Evolutionary conservation across 1,284 basidiomycete species (phyloP), one percentile per base, ranked within the genome.

Genomic region (Irpex sp.): DNA sequence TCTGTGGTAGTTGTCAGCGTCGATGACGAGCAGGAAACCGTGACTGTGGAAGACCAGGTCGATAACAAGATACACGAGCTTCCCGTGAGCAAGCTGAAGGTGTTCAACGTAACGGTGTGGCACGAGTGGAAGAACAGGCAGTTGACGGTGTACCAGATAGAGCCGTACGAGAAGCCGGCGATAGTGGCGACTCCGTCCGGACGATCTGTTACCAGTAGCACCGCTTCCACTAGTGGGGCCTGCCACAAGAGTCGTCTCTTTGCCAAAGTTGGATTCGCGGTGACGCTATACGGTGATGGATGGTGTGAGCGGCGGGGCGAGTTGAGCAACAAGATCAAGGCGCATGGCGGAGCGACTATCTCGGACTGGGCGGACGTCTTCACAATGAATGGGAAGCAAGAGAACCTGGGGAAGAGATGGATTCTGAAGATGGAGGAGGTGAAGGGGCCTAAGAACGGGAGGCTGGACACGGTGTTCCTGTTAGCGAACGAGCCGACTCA

Each of bases 321-420:
- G 67, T 85, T 21, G 72, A 82, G 67, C 69, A 67, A 5, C 74
- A 56, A 73, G 1, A 84, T 94, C 67, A 80, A 77, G 66, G 72
- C 70, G 3, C 73, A 79, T 13, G 91, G 91, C 0, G 93, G 89
- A 3, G 72, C 75, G 2, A 78, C 92, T 4, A 73, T 89, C 19
- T 83, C 87, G 8, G 84, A 91, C 63, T 89, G 91, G 85, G 76
- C 79, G 11, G 79, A 79, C n/a, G 72, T 94, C n/a, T 82, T 92
- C 69, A 72, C 75, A n/a, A 79, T 89, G 77, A 79, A 84, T 19
- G 85, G 87, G 7, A 76, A 74, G 40, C 76, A 82, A 64, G 71
- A 64, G 11, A 70, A 76, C 5, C 70, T 73, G 51, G 78, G 77
- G 62, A 82, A 82, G 60, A 81, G 84, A 51, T 90, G 87, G 86